Evolutionary conservation across 2,329 filamentous ascomycete genomes (phyloP), one percentile per base, ranked within the genome.

Genomic region (Nemania sp.): DNA sequence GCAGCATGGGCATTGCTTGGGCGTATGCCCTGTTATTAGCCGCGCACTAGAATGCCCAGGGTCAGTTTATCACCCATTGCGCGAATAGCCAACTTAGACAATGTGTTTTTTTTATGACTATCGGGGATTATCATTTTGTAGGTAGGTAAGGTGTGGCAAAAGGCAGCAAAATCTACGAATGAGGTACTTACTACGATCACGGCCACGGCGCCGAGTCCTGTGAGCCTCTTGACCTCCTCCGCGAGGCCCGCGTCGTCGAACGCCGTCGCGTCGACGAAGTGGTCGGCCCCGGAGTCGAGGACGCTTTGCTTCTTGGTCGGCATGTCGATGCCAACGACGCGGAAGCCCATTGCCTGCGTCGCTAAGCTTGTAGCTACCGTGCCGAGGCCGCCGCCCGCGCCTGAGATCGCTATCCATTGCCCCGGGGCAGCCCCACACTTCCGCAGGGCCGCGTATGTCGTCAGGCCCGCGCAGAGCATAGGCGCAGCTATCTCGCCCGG

Each of bases 381-480:
- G 3, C 70, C 70, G 47, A 71, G 69, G 5, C 70, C 70, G 41
- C 70, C 69, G 53, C 70, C 70, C 0, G 70, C 69, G 26, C 70
- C 69, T n/a, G 67, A 59, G 22, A 71, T 59, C 22, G 63, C 70
- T 32, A 72, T 49, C 70, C 70, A 71, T 38, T 72, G 64, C 2
- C 70, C 70, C 2, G 59, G 32, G 3, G 4, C 35, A 20, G 71
- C 70, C 38, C 68, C 68, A 55, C 62, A 63, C 8, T 64, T 66
- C 5, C 57, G 66, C 47, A 73, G 64, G 1, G 70, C 70, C 7
- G 65, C 52, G 64, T 70, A 73, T 8, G 62, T 65, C 20, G 71
- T 73, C n/a, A 72, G 26, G 26, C 70, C 70, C 0, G 66, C 70
- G 60, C 70, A 72, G 55, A 71, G 64, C 69, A 72, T 70, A 0